These are phyloP conservation scores for Calonectria crousiana DNA, from an alignment of 2,329 filamentous ascomycete genomes.

Conservation along the genomic window DNA sequence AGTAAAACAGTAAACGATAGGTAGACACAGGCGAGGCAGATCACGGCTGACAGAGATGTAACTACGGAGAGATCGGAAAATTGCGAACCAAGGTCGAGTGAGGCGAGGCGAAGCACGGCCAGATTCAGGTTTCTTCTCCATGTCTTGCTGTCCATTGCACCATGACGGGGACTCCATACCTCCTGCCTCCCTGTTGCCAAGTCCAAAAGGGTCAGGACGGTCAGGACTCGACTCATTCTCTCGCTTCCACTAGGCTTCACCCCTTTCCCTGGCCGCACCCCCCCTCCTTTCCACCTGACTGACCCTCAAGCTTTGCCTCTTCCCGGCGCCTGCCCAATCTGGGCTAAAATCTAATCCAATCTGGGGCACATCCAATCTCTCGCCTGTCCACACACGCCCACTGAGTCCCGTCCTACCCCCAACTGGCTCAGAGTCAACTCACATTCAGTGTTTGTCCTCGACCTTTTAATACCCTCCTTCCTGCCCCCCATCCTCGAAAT, in stretches of 20 bases:
- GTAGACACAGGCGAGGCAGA: not conserved
- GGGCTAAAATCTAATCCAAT: constrained; percentile 22
- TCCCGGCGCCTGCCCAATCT: constrained; percentile 28
- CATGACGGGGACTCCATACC: not conserved
- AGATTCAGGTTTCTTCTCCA: constrained; percentile 4
- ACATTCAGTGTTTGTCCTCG: constrained; percentile 11
- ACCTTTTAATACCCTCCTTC: constrained; percentile 26
- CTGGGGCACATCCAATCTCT: constrained; percentile 33
- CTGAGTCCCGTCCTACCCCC: not conserved
- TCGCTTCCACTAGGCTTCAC: not conserved
- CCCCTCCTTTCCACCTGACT: constrained; percentile 11
- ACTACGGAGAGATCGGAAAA: constrained; percentile 3
- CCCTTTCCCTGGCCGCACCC: not conserved
- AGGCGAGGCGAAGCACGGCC: not conserved
- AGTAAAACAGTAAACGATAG: not conserved
- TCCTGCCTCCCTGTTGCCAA: not conserved
- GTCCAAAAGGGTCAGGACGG: not conserved
- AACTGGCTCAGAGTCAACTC: not conserved
- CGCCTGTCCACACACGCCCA: constrained; percentile 13
- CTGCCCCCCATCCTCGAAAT: constrained; percentile 9
- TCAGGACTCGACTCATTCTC: not conserved
- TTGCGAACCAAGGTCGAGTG: constrained; percentile 2
- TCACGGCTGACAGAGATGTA: not conserved
- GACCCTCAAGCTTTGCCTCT: constrained; percentile 1
- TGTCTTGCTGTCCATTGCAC: not conserved